Percentiles rank a stretch among this genome's conserved stretches.
phyloP scores from a whole-genome alignment of 768 basidiomycete species.

The Paxillus rubicundulus region DNA sequence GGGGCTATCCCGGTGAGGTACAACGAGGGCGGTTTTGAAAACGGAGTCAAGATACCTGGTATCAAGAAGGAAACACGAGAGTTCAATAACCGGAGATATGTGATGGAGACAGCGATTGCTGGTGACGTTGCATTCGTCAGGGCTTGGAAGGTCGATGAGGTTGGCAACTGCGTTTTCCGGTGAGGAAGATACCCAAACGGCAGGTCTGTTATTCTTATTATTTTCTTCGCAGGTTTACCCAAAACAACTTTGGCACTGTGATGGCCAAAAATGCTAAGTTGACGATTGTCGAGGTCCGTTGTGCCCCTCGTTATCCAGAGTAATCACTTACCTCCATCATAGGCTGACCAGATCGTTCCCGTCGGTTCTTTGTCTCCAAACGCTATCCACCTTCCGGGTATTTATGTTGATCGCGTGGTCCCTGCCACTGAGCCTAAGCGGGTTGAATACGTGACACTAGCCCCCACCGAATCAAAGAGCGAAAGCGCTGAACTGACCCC shows the following conservation, averaged over 20 bases:
- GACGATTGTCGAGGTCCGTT: conserved; percentile 82
- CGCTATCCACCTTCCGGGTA: conserved; percentile 77
- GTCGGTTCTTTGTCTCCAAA: conserved; percentile 78
- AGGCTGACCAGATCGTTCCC: conserved; percentile 91
- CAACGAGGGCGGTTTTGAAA: conserved; percentile 68
- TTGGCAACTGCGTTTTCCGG: conserved; percentile 91
- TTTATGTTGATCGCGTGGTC: conserved; percentile 90
- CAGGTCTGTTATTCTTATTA: not conserved
- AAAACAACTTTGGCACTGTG: conserved; percentile 82
- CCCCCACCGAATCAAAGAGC: conserved; percentile 40
- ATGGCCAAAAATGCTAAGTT: conserved; percentile 90
- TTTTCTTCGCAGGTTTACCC: conserved; percentile 57
- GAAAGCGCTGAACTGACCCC: conserved; percentile 34
- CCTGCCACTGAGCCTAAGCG: conserved; percentile 70
- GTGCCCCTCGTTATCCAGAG: conserved; percentile 3
- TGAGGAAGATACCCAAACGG: conserved; percentile 29
- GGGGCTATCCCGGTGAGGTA: conserved; percentile 79
- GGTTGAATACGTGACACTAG: conserved; percentile 74
- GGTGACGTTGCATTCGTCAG: conserved; percentile 84
- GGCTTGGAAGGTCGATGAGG: conserved; percentile 92
- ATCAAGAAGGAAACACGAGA: conserved; percentile 73
- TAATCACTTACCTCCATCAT: not conserved
- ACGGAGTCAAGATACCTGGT: conserved; percentile 70
- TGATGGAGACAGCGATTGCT: conserved; percentile 76
- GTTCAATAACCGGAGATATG: conserved; percentile 75